Conservation (phyloP, 345 rosid species). For the Citrus cavaleriei region DNA sequence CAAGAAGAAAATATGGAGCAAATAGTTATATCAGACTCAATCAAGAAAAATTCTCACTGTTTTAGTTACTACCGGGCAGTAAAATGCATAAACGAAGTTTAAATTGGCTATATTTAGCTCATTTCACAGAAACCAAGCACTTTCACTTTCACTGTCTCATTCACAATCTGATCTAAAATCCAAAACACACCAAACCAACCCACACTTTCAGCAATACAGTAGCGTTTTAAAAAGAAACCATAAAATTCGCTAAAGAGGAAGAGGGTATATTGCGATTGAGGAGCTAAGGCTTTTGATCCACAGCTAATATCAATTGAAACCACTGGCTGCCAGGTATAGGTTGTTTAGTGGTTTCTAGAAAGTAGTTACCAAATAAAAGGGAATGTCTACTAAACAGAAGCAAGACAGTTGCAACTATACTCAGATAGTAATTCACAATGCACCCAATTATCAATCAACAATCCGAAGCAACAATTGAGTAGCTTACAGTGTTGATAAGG, state of each 20-base stretch:
- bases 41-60: not conserved
- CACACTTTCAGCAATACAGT: not conserved
- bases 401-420: not conserved
- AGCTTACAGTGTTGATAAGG: constrained; percentile 82
- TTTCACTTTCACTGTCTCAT: not conserved
- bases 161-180: not conserved
- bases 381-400: not conserved
- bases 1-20: not conserved
- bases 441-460: not conserved
- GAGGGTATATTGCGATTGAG: not conserved
- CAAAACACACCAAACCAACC: not conserved
- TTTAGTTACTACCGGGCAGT: not conserved
- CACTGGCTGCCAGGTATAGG: not conserved
- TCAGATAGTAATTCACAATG: not conserved
- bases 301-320: not conserved
- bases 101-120: not conserved
- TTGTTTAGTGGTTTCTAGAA: not conserved
- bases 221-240: not conserved
- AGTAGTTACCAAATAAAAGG: not conserved
- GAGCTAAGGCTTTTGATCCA: not conserved
- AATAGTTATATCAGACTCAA: not conserved
- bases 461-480: not conserved
- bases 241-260: not conserved
- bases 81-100: not conserved
- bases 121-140: not conserved